Evolutionary conservation across 2,329 filamentous ascomycete species (phyloP).

Genomic region (Cordyceps cateniannulata): DNA sequence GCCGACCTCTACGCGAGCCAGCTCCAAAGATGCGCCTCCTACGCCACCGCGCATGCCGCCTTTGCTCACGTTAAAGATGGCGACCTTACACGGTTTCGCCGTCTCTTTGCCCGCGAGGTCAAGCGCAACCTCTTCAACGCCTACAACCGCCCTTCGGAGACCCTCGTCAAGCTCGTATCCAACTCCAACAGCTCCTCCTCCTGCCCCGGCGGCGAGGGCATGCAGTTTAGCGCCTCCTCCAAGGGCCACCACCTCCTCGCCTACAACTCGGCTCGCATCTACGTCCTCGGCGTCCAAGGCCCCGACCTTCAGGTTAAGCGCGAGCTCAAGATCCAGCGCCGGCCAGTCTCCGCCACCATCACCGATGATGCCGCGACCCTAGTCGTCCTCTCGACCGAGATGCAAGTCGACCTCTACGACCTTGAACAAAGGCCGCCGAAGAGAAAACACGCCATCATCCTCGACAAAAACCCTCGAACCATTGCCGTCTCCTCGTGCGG

Average conservation of each 20-base stretch:
- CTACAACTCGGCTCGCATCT: conserved; percentile 79
- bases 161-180: conserved; percentile 72
- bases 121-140: conserved; percentile 74
- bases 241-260: conserved; percentile 69
- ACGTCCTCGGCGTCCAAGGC: conserved; percentile 63
- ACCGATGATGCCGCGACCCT: conserved; percentile 70
- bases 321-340: conserved; percentile 72
- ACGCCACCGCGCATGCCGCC: conserved; percentile 43
- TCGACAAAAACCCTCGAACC: conserved; percentile 72
- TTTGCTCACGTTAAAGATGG: conserved; percentile 34
- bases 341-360: conserved; percentile 71
- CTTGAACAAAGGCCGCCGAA: conserved; percentile 58
- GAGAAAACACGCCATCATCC: conserved; percentile 65
- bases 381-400: conserved; percentile 73
- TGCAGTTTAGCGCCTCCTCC: conserved; percentile 76
- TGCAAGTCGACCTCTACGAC: conserved; percentile 82
- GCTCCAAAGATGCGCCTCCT: conserved; percentile 54
- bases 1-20: conserved; percentile 57
- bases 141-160: conserved; percentile 63
- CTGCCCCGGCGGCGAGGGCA: conserved; percentile 75
- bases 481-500: conserved; percentile 78
- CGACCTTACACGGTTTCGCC: conserved; percentile 55
- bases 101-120: conserved; percentile 61
- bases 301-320: conserved; percentile 58
- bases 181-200: conserved; percentile 80